Conservation (phyloP, 257 asterid genomes). For the Ilex aquifolium region DNA sequence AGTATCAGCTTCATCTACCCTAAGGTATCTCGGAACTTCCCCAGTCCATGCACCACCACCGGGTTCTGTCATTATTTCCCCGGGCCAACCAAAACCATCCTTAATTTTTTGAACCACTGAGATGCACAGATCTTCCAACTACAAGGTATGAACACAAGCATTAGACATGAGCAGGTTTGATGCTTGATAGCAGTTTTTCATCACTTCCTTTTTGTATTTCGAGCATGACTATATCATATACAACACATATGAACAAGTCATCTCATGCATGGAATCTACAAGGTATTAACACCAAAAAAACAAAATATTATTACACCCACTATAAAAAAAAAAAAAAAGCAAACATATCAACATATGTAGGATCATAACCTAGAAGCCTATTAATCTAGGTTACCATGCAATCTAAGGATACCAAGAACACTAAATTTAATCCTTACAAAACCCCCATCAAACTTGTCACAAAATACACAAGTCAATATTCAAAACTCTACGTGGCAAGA, state of each 20-base stretch:
- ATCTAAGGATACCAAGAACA: no score
- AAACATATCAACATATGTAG: no score
- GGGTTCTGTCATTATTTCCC: constrained; percentile 42
- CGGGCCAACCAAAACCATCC: constrained; percentile 66
- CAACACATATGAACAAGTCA: background rate
- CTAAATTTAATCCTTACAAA: no score
- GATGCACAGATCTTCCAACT: constrained; percentile 60
- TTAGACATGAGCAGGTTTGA: constrained; percentile 4
- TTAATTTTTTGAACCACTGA: constrained; percentile 51
- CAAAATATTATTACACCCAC: no score
- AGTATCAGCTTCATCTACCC: constrained; percentile 26
- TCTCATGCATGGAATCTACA: background rate
- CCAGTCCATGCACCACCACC: constrained; percentile 57
- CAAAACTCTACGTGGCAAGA: no score
- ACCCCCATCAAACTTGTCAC: no score
- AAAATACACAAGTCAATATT: no score
- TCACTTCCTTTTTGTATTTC: no score
- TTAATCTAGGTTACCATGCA: no score
- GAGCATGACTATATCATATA: background rate
- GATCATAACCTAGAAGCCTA: no score
- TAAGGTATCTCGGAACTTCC: constrained; percentile 53
- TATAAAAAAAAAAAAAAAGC: no score
- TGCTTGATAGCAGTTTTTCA: background rate
- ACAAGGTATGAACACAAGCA: constrained; percentile 8
- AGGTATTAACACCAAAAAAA: no score